Evolutionary conservation across 2,329 filamentous ascomycete species (phyloP).

Genomic region (Triangularia setosa): DNA sequence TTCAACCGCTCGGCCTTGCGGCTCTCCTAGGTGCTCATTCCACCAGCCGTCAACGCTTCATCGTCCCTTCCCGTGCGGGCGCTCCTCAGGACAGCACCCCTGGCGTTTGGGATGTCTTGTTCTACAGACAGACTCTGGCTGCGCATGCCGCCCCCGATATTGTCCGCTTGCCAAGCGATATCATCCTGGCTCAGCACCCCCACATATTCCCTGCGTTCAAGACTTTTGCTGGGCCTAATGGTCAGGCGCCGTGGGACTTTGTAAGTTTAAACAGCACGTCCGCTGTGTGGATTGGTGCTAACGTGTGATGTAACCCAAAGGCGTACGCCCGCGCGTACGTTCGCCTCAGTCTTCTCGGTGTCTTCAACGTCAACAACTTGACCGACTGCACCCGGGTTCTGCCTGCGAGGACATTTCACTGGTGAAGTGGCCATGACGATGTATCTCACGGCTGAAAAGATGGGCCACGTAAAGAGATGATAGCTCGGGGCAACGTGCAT

Average conservation of each 20-base stretch:
- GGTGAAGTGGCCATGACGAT: background rate
- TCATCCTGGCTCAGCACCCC: constrained; percentile 36
- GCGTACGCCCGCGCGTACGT: constrained; percentile 52
- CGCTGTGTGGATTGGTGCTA: background rate
- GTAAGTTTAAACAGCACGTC: constrained; percentile 28
- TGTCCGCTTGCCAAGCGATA: constrained; percentile 40
- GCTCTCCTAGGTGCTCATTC: constrained; percentile 54
- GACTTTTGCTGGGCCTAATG: constrained; percentile 33
- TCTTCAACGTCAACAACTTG: constrained; percentile 53
- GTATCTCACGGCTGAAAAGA: background rate
- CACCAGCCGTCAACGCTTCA: constrained; percentile 44
- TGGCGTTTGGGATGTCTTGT: constrained; percentile 47
- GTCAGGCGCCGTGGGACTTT: constrained; percentile 39
- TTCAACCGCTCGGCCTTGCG: constrained; percentile 46
- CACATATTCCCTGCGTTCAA: constrained; percentile 36
- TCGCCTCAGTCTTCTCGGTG: constrained; percentile 51
- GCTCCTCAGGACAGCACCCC: constrained; percentile 46
- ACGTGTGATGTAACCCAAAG: constrained; percentile 24
- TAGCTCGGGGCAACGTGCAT: background rate
- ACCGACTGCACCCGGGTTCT: constrained; percentile 53
- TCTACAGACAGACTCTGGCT: constrained; percentile 41
- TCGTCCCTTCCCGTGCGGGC: constrained; percentile 37
- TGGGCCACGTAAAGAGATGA: background rate
- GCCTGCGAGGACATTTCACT: constrained; percentile 26
- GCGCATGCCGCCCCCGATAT: constrained; percentile 26